Evolutionary conservation across 2,329 filamentous ascomycete species (phyloP).

Genomic region (Onygenales sp.): DNA sequence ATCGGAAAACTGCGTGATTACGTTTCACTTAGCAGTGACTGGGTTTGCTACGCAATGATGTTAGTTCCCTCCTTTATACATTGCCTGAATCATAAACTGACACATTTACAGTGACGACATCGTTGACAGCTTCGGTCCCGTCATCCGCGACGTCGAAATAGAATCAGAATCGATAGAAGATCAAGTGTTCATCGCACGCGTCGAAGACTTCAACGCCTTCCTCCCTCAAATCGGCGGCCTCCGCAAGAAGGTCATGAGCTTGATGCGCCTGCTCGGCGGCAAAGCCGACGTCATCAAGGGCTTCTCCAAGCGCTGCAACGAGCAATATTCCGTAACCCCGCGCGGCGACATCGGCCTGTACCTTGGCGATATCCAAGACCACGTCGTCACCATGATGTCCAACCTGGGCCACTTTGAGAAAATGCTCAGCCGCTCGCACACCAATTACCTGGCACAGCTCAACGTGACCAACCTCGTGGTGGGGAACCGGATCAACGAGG

Average conservation of each 20-base stretch:
- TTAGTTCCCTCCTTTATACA: constrained; percentile 36
- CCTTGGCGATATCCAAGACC: constrained; percentile 94
- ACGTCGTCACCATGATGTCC: constrained; percentile 98
- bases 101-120: constrained; percentile 66
- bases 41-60: constrained; percentile 98
- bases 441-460: constrained; percentile 91
- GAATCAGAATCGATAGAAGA: constrained; percentile 93
- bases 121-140: constrained; percentile 86
- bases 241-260: constrained; percentile 87
- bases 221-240: constrained; percentile 80
- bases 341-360: constrained; percentile 96
- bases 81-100: neutral
- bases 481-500: constrained; percentile 78
- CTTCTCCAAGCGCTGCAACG: constrained; percentile 97
- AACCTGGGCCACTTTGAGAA: constrained; percentile 95
- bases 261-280: constrained; percentile 85
- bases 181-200: constrained; percentile 82
- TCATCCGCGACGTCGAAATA: constrained; percentile 75
- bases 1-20: constrained; percentile 93
- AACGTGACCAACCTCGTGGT: constrained; percentile 84
- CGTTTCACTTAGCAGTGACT: constrained; percentile 87
- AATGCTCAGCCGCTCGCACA: constrained; percentile 87
- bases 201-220: constrained; percentile 81
- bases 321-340: constrained; percentile 89
- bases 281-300: constrained; percentile 98